Percentiles rank a stretch among this genome's conserved stretches.
Evolutionary conservation across 768 basidiomycete genomes (phyloP).

Genomic region (Psilocybe azurescens): DNA sequence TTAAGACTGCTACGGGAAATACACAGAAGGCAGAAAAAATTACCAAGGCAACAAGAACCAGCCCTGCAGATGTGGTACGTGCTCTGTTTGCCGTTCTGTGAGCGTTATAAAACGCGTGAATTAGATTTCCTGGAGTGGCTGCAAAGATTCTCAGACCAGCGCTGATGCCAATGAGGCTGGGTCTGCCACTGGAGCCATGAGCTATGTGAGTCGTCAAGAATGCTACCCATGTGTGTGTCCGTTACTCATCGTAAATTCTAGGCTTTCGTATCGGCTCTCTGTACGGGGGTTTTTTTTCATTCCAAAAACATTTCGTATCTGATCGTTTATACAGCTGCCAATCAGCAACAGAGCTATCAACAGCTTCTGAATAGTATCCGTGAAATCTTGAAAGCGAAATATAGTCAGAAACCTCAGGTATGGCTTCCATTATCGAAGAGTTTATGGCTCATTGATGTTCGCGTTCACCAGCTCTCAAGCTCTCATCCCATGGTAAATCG

Average conservation of each 20-base stretch:
- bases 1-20: constrained; percentile 76
- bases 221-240: not conserved
- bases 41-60: constrained; percentile 68
- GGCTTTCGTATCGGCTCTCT: constrained; percentile 63
- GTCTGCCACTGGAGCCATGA: constrained; percentile 79
- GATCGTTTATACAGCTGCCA: constrained; percentile 34
- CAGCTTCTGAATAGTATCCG: constrained; percentile 45
- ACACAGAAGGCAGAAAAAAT: constrained; percentile 66
- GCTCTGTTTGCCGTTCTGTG: not conserved
- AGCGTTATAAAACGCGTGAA: constrained; percentile 5
- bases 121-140: constrained; percentile 87
- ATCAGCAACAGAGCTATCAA: constrained; percentile 48
- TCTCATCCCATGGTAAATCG: constrained; percentile 44
- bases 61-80: constrained; percentile 86
- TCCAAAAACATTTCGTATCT: not conserved
- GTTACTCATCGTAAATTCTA: constrained; percentile 23
- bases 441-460: not conserved
- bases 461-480: constrained; percentile 37
- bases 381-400: constrained; percentile 42
- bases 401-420: constrained; percentile 50
- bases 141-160: constrained; percentile 83
- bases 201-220: constrained; percentile 53
- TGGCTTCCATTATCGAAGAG: not conserved
- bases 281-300: constrained; percentile 33
- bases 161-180: constrained; percentile 75